Base-by-base conservation (phyloP, 371 early-diverging fungal genomes). In the Funneliformis caledonium region DNA sequence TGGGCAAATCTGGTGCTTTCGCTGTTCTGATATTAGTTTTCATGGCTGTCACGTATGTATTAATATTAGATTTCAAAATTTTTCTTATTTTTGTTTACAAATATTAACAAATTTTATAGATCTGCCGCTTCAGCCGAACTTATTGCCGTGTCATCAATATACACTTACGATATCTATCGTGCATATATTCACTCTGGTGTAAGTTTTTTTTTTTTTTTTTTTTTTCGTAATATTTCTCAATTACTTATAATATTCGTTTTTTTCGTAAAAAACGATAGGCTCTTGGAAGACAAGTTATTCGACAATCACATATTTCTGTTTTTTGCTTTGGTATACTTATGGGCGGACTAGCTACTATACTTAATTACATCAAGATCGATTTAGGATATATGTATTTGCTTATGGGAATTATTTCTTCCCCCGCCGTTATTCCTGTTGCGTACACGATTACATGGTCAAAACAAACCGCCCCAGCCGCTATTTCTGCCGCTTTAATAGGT, bases 351-450 rank as follows among this genome's bases (percentile, higher is more conserved):
- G 92, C 91, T 43, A 86, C 88, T 19, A 83, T 91, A 72, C 84
- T 93, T 26, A 86, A 91, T 78, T 83, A 84, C 70, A 92, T 89
- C 4, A 92, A 92, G 26, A 88, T 93, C 56, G 87, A 87, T 82
- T 85, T 93, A 5, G 93, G 93, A 12, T 93, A 92, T 74, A 85
- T 92, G 4, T 91, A 90, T 80, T 85, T 86, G 22, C 76, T 90
- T 85, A 93, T 92, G 93, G 93, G 93, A 56, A 88, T 92, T 33
- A 72, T 93, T 65, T 86, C 90, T 43, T 91, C 91, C 10, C 89
- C 91, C 6, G 93, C 93, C 14, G 92, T 92, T 2, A 69, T 88
- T 19, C 93, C 93, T 2, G 85, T 93, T n/a, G 87, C 91, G 0
- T 84, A 90, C 67, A 89, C 93, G 8, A 65, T 93, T 19, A 82